Percentiles rank a stretch among this genome's conserved stretches.
These are phyloP conservation scores for Balansia obtecta DNA, from an alignment of 2,329 filamentous ascomycete species.

Conservation along the genomic window DNA sequence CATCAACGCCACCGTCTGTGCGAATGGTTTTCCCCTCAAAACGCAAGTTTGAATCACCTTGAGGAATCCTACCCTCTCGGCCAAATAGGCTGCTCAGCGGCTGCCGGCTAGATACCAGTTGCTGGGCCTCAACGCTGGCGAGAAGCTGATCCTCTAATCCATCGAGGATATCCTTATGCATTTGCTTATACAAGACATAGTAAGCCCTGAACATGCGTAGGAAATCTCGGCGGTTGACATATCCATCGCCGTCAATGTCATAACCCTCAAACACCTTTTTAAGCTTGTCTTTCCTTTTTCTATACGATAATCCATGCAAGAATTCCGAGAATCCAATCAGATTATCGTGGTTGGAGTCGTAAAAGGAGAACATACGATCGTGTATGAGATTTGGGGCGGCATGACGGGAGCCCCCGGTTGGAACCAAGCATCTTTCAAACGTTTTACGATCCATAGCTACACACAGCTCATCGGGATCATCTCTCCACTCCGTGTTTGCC, in stretches of 20 bases:
- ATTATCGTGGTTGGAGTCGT: constrained; percentile 80
- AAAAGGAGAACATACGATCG: constrained; percentile 93
- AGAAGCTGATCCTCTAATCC: constrained; percentile 67
- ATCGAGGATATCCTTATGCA: constrained; percentile 73
- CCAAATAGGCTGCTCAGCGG: constrained; percentile 66
- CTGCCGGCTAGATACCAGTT: constrained; percentile 62
- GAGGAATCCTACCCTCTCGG: constrained; percentile 55
- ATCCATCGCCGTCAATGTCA: constrained; percentile 81
- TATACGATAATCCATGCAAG: constrained; percentile 64
- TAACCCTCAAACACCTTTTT: constrained; percentile 75
- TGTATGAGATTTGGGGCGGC: constrained; percentile 81
- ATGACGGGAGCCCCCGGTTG: constrained; percentile 67
- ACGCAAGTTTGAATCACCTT: constrained; percentile 41
- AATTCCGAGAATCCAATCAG: constrained; percentile 91
- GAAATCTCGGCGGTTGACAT: constrained; percentile 75
- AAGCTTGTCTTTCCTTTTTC: constrained; percentile 56
- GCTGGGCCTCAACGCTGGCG: constrained; percentile 61
- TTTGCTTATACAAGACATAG: constrained; percentile 80
- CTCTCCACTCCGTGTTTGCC: constrained; percentile 71
- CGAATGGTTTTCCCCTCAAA: constrained; percentile 56
- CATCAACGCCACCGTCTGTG: constrained; percentile 49
- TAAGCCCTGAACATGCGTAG: constrained; percentile 85
- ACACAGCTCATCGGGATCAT: constrained; percentile 65
- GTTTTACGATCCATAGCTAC: constrained; percentile 85
- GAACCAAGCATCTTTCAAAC: constrained; percentile 83